These are phyloP conservation scores for Pythium graminicola DNA, from an alignment of 352 stramenopile species.

Conservation along the genomic window DNA sequence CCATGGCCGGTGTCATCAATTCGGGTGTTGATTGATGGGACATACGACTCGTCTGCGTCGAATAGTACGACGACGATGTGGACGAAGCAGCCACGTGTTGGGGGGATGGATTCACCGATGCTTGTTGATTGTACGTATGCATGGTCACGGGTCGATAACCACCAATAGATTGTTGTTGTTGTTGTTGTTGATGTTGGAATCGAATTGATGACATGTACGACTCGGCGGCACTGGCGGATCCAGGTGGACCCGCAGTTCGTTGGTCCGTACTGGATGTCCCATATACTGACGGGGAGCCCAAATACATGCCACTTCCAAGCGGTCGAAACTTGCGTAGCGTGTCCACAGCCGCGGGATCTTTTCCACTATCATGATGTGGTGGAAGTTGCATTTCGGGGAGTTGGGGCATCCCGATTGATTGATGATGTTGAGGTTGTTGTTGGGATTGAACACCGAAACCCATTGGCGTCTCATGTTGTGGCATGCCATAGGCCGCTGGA, in stretches of 20 bases:
- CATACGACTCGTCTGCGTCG: slow-evolving; percentile 8
- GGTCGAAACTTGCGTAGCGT: slow-evolving; percentile 18
- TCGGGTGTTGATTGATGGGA: not conserved
- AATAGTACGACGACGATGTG: slow-evolving; percentile 13
- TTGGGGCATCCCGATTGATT: slow-evolving; percentile 20
- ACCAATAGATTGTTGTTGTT: slow-evolving; percentile 14
- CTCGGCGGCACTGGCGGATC: not conserved
- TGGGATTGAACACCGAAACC: slow-evolving; percentile 12
- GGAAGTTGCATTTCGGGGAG: slow-evolving; percentile 20
- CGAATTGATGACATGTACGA: slow-evolving; percentile 22
- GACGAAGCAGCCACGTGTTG: not conserved
- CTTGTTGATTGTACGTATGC: slow-evolving; percentile 11
- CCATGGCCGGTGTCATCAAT: slow-evolving; percentile 19
- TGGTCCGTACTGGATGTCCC: not conserved
- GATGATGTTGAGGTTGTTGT: slow-evolving; percentile 7
- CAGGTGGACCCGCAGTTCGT: not conserved
- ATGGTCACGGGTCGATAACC: slow-evolving; percentile 17
- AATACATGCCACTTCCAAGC: slow-evolving; percentile 12
- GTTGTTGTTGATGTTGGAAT: slow-evolving; percentile 19
- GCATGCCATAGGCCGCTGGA: slow-evolving; percentile 6
- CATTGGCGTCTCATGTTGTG: slow-evolving; percentile 10
- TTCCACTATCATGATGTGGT: slow-evolving; percentile 12
- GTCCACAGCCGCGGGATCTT: slow-evolving; percentile 7
- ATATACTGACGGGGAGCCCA: slow-evolving; percentile 17
- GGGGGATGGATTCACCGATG: not conserved